Conservation (phyloP, 345 rosid genomes). For the Hirschfeldia incana region DNA sequence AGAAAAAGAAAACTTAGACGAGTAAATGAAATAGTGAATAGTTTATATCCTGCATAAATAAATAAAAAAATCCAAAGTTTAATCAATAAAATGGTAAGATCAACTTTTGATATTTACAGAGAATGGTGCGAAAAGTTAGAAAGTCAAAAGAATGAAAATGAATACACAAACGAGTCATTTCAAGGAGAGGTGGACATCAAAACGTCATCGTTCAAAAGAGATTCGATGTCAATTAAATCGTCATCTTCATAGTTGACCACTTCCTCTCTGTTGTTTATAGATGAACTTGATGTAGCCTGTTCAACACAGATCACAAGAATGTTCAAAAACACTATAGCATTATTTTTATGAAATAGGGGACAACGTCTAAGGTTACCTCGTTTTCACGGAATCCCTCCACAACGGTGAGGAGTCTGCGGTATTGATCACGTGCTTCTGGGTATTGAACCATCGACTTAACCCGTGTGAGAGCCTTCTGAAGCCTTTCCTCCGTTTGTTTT, state of each 20-base stretch:
- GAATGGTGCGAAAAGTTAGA: constrained; percentile 1
- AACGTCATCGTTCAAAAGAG: constrained; percentile 67
- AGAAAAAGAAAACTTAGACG: not conserved
- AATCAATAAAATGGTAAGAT: constrained; percentile 21
- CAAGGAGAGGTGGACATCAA: constrained; percentile 72
- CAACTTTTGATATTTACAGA: constrained; percentile 34
- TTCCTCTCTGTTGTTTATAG: constrained; percentile 37
- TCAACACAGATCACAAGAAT: constrained; percentile 4
- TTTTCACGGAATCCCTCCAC: constrained; percentile 68
- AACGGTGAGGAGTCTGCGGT: constrained; percentile 76
- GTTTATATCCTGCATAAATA: not conserved
- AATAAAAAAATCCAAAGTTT: not conserved
- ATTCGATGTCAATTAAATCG: constrained; percentile 56
- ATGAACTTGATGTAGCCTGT: constrained; percentile 36
- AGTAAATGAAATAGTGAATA: not conserved
- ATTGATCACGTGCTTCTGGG: constrained; percentile 87
- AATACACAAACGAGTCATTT: constrained; percentile 2
- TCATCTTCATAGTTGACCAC: constrained; percentile 41
- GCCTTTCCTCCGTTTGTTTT: constrained; percentile 85
- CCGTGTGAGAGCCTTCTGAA: constrained; percentile 80
- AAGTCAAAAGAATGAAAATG: constrained; percentile 6
- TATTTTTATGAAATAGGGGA: not conserved
- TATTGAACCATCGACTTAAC: constrained; percentile 92
- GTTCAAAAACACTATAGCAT: not conserved
- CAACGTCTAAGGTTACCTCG: constrained; percentile 48